Evolutionary conservation across 352 stramenopile species (phyloP).

Genomic region (Sclerospora graminicola): DNA sequence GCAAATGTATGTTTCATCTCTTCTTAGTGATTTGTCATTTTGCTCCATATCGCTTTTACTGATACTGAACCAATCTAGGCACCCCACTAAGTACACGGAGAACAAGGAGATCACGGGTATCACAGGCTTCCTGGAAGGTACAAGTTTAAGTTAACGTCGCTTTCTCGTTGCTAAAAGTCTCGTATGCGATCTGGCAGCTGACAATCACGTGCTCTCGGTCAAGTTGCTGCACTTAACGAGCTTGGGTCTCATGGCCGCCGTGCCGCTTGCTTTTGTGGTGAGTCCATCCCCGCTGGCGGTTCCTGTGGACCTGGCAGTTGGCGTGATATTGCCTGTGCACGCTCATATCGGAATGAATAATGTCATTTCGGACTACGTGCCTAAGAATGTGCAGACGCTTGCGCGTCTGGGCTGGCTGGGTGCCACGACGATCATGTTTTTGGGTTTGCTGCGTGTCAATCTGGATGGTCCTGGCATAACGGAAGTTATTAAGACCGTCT

Average conservation of each 20-base stretch:
- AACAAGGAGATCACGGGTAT: slow-evolving; percentile 69
- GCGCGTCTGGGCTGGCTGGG: slow-evolving; percentile 58
- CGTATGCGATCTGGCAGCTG: slow-evolving; percentile 23
- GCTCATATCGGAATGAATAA: slow-evolving; percentile 91
- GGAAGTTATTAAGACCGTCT: slow-evolving; percentile 82
- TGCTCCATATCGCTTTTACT: background rate
- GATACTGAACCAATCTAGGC: slow-evolving; percentile 15
- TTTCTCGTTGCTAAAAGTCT: background rate
- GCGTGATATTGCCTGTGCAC: slow-evolving; percentile 82
- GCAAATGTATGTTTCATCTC: slow-evolving; percentile 43
- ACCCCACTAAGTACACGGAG: slow-evolving; percentile 61
- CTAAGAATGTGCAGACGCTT: slow-evolving; percentile 57
- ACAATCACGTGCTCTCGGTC: slow-evolving; percentile 55
- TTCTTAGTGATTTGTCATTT: background rate
- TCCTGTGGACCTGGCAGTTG: slow-evolving; percentile 72
- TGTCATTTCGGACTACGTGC: slow-evolving; percentile 91
- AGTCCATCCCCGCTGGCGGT: slow-evolving; percentile 62
- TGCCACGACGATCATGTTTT: slow-evolving; percentile 66
- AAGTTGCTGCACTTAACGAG: slow-evolving; percentile 63
- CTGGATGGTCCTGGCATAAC: slow-evolving; percentile 76
- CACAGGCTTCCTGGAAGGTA: slow-evolving; percentile 61
- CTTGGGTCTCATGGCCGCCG: slow-evolving; percentile 39
- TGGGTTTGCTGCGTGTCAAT: slow-evolving; percentile 80
- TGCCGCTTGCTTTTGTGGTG: slow-evolving; percentile 63
- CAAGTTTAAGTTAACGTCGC: background rate